These are phyloP conservation scores for Fusarium ramigenum DNA, from an alignment of 2,329 filamentous ascomycete genomes.

Conservation along the genomic window DNA sequence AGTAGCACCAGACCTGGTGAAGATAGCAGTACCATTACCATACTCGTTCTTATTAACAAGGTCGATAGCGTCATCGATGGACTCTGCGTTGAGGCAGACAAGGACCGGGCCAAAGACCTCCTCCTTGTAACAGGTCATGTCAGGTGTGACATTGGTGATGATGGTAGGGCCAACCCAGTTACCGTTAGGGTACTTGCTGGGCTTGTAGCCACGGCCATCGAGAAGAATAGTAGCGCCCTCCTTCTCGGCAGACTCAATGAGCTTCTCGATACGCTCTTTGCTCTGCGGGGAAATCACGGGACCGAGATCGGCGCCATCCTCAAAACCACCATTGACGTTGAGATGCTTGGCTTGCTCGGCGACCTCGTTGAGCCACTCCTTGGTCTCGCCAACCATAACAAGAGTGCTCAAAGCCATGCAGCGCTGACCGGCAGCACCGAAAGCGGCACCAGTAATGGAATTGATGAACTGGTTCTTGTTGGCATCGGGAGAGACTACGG, in stretches of 20 bases:
- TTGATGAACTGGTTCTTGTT: constrained; percentile 93
- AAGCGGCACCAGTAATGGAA: constrained; percentile 83
- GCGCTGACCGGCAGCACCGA: constrained; percentile 84
- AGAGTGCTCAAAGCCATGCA: constrained; percentile 89
- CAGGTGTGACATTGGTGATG: constrained; percentile 80
- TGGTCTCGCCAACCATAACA: constrained; percentile 85
- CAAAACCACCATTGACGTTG: constrained; percentile 82
- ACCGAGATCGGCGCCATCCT: constrained; percentile 80
- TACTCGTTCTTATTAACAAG: constrained; percentile 89
- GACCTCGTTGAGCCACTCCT: constrained; percentile 82
- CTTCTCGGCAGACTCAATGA: constrained; percentile 80
- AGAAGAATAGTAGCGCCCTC: constrained; percentile 86
- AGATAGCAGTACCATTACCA: constrained; percentile 87
- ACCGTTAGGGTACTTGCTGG: constrained; percentile 82
- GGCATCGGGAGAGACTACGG: constrained; percentile 83
- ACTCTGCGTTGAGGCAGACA: constrained; percentile 81
- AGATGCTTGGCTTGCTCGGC: constrained; percentile 79
- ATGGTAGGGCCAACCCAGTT: constrained; percentile 89
- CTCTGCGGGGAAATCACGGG: constrained; percentile 84
- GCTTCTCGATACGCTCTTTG: constrained; percentile 78
- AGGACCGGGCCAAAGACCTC: constrained; percentile 89
- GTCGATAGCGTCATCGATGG: constrained; percentile 81
- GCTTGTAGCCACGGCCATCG: constrained; percentile 79
- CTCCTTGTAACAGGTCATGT: constrained; percentile 86
- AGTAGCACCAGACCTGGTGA: constrained; percentile 80